phyloP scores from a whole-genome alignment of 1,139 yeast species.

The Geotrichum phurueaensis region DNA sequence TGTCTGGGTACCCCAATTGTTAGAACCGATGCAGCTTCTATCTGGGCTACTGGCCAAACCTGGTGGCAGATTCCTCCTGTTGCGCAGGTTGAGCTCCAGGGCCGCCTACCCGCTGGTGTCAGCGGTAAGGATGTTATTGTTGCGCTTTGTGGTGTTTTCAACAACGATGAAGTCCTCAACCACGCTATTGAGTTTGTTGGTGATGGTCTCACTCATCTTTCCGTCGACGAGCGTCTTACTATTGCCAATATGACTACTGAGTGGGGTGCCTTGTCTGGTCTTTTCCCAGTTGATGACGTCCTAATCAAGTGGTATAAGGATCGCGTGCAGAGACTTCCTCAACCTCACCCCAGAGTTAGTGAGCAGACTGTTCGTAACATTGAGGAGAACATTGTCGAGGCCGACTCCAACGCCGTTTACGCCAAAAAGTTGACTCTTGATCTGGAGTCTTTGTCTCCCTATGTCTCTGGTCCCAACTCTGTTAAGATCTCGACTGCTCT shows the following conservation, averaged over 20 bases:
- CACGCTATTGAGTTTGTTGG: conserved; percentile 97
- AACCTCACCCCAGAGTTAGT: conserved; percentile 83
- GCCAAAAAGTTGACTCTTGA: conserved; percentile 84
- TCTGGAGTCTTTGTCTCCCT: conserved; percentile 79
- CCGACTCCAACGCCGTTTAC: conserved; percentile 75
- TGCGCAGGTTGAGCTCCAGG: conserved; percentile 83
- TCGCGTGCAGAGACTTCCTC: conserved; percentile 60
- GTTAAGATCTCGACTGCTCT: conserved; percentile 84
- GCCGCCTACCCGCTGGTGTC: conserved; percentile 76
- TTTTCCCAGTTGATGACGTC: conserved; percentile 85
- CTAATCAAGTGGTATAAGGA: conserved; percentile 71
- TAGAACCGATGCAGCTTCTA: conserved; percentile 96
- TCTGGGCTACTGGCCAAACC: conserved; percentile 99
- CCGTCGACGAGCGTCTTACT: conserved; percentile 88
- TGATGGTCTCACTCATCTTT: conserved; percentile 64
- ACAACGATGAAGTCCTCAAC: conserved; percentile 91
- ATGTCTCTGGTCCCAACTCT: conserved; percentile 93
- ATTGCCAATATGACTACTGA: conserved; percentile 99
- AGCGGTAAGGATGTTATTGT: conserved; percentile 97
- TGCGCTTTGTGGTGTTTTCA: conserved; percentile 89
- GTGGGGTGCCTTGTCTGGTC: conserved; percentile 98
- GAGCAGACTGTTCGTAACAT: conserved; percentile 49
- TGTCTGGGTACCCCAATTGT: conserved; percentile 95
- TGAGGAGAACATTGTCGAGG: conserved; percentile 37
- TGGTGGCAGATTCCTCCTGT: conserved; percentile 99